Percentiles rank a stretch among this genome's conserved stretches.
Conservation (phyloP, 331 rosid genomes). For the Erythrophleum ivorense region DNA sequence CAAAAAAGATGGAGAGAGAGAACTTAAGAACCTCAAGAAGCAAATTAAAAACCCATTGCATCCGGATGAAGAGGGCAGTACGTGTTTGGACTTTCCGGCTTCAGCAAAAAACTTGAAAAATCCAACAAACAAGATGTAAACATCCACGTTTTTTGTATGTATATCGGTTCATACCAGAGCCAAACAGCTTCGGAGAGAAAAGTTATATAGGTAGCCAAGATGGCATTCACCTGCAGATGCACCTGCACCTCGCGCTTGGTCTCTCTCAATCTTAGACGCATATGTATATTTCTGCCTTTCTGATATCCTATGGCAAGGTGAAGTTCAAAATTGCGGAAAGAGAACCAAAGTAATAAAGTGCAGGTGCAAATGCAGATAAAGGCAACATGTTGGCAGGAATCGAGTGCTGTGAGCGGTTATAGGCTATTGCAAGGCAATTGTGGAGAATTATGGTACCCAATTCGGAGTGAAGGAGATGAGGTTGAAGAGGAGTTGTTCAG, state of each 20-base stretch:
- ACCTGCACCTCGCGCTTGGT: slow-evolving; percentile 57
- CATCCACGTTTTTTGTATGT: neutral
- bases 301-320: too few species aligned
- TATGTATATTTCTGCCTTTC: neutral
- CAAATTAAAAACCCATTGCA: neutral
- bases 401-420: neutral
- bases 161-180: neutral
- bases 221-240: slow-evolving; percentile 74
- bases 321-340: neutral
- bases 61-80: neutral
- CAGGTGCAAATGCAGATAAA: slow-evolving; percentile 97
- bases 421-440: neutral
- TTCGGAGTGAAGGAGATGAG: neutral
- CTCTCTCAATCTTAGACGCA: neutral
- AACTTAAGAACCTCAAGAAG: neutral
- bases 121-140: neutral
- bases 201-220: slow-evolving; percentile 40
- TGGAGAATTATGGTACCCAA: too few species aligned
- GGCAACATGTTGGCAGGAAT: slow-evolving; percentile 54
- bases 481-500: neutral
- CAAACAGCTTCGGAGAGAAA: neutral
- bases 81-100: neutral
- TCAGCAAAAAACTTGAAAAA: neutral
- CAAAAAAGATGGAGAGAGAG: neutral
- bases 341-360: slow-evolving; percentile 48